These are phyloP conservation scores for Myxozyma nipponensis DNA, from an alignment of 805 yeast genomes.

Conservation along the genomic window DNA sequence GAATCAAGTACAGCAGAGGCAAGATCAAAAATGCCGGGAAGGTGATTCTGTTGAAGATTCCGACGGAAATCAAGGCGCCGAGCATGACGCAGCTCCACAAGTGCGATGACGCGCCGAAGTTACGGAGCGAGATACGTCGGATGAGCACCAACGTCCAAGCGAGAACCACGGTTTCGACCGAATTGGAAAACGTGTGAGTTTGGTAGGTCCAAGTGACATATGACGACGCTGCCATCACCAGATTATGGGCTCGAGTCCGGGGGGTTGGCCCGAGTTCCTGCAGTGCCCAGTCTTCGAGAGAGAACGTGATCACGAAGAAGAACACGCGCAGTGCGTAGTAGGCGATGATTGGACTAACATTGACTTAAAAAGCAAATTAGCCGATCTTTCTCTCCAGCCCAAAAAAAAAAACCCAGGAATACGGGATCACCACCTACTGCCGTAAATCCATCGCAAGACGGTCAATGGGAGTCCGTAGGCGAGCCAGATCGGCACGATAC, in stretches of 20 bases:
- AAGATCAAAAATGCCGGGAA: constrained; percentile 69
- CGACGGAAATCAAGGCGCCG: constrained; percentile 57
- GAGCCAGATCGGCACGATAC: constrained; percentile 63
- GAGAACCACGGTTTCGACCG: constrained; percentile 59
- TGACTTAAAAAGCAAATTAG: not conserved
- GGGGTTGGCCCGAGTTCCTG: constrained; percentile 27
- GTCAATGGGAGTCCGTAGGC: constrained; percentile 63
- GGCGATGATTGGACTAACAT: constrained; percentile 19
- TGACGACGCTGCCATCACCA: constrained; percentile 48
- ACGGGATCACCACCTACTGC: constrained; percentile 19
- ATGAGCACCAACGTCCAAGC: constrained; percentile 50
- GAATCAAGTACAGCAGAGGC: constrained; percentile 44
- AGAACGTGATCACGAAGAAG: constrained; percentile 20
- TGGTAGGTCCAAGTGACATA: constrained; percentile 78
- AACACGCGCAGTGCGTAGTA: constrained; percentile 23
- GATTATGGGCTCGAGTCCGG: constrained; percentile 25
- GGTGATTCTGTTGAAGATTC: constrained; percentile 80
- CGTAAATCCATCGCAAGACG: constrained; percentile 28
- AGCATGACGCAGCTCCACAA: constrained; percentile 31
- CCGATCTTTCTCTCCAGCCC: not conserved
- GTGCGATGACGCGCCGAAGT: constrained; percentile 12
- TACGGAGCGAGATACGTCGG: constrained; percentile 28
- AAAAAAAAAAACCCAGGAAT: not conserved
- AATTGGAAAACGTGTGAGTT: constrained; percentile 84
- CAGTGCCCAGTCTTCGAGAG: constrained; percentile 26